phyloP scores from a whole-genome alignment of 108 stramenopile genomes.

The Fragilariopsis cylindrus region DNA sequence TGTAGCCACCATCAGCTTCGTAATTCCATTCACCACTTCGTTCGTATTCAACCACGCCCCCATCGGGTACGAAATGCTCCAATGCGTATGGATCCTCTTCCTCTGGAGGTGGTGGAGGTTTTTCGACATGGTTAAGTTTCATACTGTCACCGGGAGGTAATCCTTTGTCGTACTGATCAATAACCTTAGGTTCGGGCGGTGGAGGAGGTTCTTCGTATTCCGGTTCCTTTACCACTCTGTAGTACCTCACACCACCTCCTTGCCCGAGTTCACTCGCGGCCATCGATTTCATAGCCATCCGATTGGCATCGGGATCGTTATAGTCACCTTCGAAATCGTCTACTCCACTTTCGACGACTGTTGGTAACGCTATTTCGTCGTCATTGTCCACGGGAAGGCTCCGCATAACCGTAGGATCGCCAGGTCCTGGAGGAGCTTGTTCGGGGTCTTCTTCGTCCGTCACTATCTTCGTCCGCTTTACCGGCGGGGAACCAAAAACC shows the following conservation, averaged over 20 bases:
- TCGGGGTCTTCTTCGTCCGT: slow-evolving; percentile 16
- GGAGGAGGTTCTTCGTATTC: slow-evolving; percentile 38
- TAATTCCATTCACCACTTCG: slow-evolving; percentile 34
- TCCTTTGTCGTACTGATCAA: slow-evolving; percentile 35
- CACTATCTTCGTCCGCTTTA: slow-evolving; percentile 30
- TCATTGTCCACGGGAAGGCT: slow-evolving; percentile 10
- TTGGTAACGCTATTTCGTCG: background rate
- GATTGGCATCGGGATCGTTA: slow-evolving; percentile 26
- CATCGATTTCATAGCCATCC: slow-evolving; percentile 16
- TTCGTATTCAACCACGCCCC: slow-evolving; percentile 39
- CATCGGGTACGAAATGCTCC: slow-evolving; percentile 43
- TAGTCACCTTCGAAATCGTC: slow-evolving; percentile 19
- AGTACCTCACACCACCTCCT: slow-evolving; percentile 30
- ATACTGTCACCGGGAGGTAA: slow-evolving; percentile 23
- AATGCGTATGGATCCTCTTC: slow-evolving; percentile 41
- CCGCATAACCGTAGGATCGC: slow-evolving; percentile 5
- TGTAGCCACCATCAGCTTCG: slow-evolving; percentile 35
- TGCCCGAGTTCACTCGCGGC: slow-evolving; percentile 22
- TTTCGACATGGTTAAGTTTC: slow-evolving; percentile 32
- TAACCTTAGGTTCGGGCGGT: slow-evolving; percentile 23
- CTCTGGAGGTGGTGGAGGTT: slow-evolving; percentile 15
- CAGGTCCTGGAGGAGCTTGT: slow-evolving; percentile 22
- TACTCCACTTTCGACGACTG: background rate
- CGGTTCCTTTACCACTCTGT: slow-evolving; percentile 35
- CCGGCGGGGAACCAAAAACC: slow-evolving; percentile 31